Conservation (phyloP, 1,139 yeast species). For the Nakaseomyces bracarensis region DNA sequence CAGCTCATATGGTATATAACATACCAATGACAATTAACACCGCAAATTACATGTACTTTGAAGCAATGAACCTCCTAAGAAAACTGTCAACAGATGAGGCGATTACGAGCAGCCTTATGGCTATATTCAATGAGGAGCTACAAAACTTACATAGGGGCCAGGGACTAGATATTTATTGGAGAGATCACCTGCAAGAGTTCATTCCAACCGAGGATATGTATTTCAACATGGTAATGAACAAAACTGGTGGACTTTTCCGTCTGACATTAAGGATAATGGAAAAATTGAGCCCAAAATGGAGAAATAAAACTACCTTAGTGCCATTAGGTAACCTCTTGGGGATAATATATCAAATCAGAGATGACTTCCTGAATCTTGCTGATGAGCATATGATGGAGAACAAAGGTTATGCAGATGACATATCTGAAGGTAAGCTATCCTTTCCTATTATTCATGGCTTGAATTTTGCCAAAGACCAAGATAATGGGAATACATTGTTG, state of each 20-base stretch:
- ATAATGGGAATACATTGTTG: conserved; percentile 35
- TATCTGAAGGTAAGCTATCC: conserved; percentile 81
- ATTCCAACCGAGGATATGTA: conserved; percentile 68
- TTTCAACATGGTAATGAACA: conserved; percentile 71
- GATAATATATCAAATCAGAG: conserved; percentile 71
- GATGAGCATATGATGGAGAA: conserved; percentile 46
- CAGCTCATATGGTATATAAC: conserved; percentile 73
- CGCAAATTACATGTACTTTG: conserved; percentile 74
- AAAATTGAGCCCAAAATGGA: conserved; percentile 19
- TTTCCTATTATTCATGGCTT: conserved; percentile 73
- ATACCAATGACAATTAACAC: conserved; percentile 72
- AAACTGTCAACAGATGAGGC: conserved; percentile 13
- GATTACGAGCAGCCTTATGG: conserved; percentile 27
- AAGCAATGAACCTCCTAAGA: conserved; percentile 41
- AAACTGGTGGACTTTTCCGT: conserved; percentile 83
- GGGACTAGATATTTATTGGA: conserved; percentile 81
- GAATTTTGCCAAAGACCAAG: conserved; percentile 19
- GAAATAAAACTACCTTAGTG: conserved; percentile 31
- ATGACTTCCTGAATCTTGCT: conserved; percentile 63
- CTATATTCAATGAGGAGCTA: conserved; percentile 58
- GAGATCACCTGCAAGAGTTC: conserved; percentile 44
- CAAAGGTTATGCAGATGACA: conserved; percentile 83
- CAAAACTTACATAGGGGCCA: conserved; percentile 79
- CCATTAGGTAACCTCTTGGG: conserved; percentile 75
- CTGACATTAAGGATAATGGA: conserved; percentile 61